Percentiles rank a stretch among this genome's conserved stretches.
Evolutionary conservation across 202 grass and related monocot genomes (phyloP).

Genomic region (Bolboschoenoplectus hybrid): DNA sequence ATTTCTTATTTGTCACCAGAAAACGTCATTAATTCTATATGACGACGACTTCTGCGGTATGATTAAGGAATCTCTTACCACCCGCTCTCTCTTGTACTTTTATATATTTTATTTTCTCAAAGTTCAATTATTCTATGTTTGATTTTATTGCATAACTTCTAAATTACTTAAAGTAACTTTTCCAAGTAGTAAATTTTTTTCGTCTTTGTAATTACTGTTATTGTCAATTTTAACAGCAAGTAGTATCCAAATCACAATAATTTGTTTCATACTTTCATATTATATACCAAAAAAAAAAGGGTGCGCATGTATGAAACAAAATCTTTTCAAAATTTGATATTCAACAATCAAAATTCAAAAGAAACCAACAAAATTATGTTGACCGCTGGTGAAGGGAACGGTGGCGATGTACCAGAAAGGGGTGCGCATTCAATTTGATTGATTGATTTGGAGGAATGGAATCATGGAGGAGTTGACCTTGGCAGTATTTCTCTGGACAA

Average conservation of each 20-base stretch:
- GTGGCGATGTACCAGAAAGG: conserved; percentile 33
- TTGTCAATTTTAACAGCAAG: not conserved
- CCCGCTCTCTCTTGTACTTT: not conserved
- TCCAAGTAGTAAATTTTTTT: not conserved
- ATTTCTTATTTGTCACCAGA: not conserved
- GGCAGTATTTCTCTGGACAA: not conserved
- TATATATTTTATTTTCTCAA: not conserved
- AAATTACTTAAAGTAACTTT: conserved; percentile 1
- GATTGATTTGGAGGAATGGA: not conserved
- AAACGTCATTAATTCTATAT: conserved; percentile 1
- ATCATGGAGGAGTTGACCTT: conserved; percentile 30
- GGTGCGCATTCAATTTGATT: conserved; percentile 12
- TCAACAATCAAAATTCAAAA: not conserved
- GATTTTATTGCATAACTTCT: not conserved
- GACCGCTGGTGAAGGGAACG: not conserved
- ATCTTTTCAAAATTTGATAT: not conserved
- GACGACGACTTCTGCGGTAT: conserved; percentile 9
- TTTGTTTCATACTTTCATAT: not conserved
- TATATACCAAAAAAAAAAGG: not conserved
- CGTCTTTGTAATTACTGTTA: not conserved
- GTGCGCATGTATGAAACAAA: not conserved
- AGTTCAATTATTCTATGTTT: not conserved
- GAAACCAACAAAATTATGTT: not conserved
- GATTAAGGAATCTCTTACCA: conserved; percentile 34
- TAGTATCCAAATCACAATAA: not conserved